Base-by-base conservation (phyloP, 768 basidiomycete genomes). In the Rhodosporidiobolus sp. region DNA sequence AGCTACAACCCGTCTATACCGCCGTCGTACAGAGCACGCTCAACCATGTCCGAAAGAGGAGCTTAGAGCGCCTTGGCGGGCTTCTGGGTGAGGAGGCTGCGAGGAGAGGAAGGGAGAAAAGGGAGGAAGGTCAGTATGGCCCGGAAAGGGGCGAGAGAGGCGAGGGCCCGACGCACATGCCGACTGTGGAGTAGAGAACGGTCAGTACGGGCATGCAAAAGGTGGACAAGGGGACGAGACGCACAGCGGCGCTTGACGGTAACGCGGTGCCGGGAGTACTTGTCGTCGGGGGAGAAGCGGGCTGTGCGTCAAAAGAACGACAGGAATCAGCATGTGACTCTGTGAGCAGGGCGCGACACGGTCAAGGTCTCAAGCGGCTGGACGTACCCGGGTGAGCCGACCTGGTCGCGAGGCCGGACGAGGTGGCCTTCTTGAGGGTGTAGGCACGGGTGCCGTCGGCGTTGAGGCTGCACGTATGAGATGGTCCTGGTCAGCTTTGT, bases 271-370 rank as follows among this genome's bases (percentile, higher is more conserved):
- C 94, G 87, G 72, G 94, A 95, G 83, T 95, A 98, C 84, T 98
- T 98, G 87, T 98, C 95, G 81, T 99, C 96, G 19, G 95, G 95
- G 22, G 95, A 97, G 83, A 98, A 98, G 52, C 96, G 93, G 24
- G 95, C 95, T 96, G 68, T 6, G 12, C 2, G 24, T 11, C 12
- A 38, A 1, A 24, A 3, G 3, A 43, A 34, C 12, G 20, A 7
- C 9, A n/a, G 9, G n/a, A 35, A 11, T 45, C 49, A 43, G 43
- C 38, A 17, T 3, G 19, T 1, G 7, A 26, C n/a, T n/a, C 55
- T 17, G 10, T 5, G 26, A 17, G 11, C 4, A 28, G 35, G 4
- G 24, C 2, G 45, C 22, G 28, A 26, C 20, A 17, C 20, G 30
- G 17, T 19, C 10, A 28, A 2, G 35, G 46, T 3, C 9, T 17